These are phyloP conservation scores for Penicillium pancosmium DNA, from an alignment of 495 filamentous ascomycete species.

Conservation along the genomic window DNA sequence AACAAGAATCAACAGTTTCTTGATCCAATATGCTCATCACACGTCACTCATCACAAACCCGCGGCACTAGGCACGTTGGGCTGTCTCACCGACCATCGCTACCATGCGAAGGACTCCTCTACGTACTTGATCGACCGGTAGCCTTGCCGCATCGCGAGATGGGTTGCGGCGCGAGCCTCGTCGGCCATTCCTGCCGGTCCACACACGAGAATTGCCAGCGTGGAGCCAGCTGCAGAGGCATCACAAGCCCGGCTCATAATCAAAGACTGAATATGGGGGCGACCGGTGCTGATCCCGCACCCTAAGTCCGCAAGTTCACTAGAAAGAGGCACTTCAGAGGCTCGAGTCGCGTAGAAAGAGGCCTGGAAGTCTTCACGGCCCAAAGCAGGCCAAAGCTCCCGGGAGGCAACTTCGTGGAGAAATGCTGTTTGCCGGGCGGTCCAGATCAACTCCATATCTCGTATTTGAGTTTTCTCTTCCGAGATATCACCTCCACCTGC, in stretches of 20 bases:
- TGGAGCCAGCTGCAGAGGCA: constrained; percentile 26
- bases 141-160: constrained; percentile 37
- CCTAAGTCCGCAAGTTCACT: constrained; percentile 4
- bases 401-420: constrained; percentile 32
- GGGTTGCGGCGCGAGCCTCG: constrained; percentile 47
- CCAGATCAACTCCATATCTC: constrained; percentile 45
- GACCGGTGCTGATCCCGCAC: constrained; percentile 30
- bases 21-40: not conserved
- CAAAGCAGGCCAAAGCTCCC: constrained; percentile 33
- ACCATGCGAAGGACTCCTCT: constrained; percentile 51
- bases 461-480: constrained; percentile 23
- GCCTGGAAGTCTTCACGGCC: constrained; percentile 38
- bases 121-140: constrained; percentile 38
- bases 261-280: constrained; percentile 36
- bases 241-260: constrained; percentile 35
- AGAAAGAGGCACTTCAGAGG: not conserved
- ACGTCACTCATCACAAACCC: constrained; percentile 2
- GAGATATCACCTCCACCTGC: constrained; percentile 4
- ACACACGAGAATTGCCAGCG: constrained; percentile 50
- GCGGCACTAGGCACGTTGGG: not conserved
- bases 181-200: constrained; percentile 53
- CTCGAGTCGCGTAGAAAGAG: constrained; percentile 38
- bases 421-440: constrained; percentile 41
- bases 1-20: not conserved
- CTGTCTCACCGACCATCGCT: not conserved